phyloP scores from a whole-genome alignment of 2,329 filamentous ascomycete genomes.

The Colletotrichum australisinense region DNA sequence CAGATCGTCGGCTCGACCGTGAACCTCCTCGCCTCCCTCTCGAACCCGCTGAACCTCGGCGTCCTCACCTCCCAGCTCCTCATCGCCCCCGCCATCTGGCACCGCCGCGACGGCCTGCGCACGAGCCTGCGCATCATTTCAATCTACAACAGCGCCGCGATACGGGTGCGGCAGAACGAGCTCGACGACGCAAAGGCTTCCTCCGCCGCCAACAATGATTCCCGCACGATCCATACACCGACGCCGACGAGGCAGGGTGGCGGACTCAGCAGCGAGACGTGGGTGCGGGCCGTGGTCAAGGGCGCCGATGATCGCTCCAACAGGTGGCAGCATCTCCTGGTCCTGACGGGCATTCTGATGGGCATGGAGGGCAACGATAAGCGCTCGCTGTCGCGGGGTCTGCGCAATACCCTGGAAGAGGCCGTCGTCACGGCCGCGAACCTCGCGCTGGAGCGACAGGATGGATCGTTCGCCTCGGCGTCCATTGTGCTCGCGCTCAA shows the following conservation, averaged over 20 bases:
- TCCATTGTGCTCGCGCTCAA: slow-evolving; percentile 79
- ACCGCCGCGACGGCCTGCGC: slow-evolving; percentile 67
- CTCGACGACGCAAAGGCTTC: slow-evolving; percentile 45
- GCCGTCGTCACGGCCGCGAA: slow-evolving; percentile 82
- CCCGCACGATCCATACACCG: slow-evolving; percentile 37
- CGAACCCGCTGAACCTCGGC: slow-evolving; percentile 80
- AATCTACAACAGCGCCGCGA: slow-evolving; percentile 76
- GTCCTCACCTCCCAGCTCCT: slow-evolving; percentile 80
- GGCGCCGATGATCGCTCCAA: slow-evolving; percentile 69
- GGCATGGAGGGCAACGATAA: slow-evolving; percentile 76
- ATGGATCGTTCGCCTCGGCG: slow-evolving; percentile 54
- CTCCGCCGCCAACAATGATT: slow-evolving; percentile 32
- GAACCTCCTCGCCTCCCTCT: slow-evolving; percentile 75
- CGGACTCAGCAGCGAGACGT: slow-evolving; percentile 61
- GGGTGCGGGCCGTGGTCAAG: slow-evolving; percentile 67
- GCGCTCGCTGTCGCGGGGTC: slow-evolving; percentile 69
- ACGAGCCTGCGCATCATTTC: slow-evolving; percentile 75
- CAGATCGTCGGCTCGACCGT: slow-evolving; percentile 74
- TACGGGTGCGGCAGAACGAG: slow-evolving; percentile 63
- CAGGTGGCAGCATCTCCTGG: slow-evolving; percentile 86
- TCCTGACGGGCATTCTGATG: slow-evolving; percentile 81
- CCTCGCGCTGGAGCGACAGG: slow-evolving; percentile 71
- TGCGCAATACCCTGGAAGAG: slow-evolving; percentile 76
- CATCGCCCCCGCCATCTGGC: slow-evolving; percentile 78
- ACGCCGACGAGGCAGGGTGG: slow-evolving; percentile 48